A percentile compares a stretch with the other conserved stretches of the same genome.
Evolutionary conservation across 208 protist species (phyloP).

Genomic region (Acanthamoeba sp.): DNA sequence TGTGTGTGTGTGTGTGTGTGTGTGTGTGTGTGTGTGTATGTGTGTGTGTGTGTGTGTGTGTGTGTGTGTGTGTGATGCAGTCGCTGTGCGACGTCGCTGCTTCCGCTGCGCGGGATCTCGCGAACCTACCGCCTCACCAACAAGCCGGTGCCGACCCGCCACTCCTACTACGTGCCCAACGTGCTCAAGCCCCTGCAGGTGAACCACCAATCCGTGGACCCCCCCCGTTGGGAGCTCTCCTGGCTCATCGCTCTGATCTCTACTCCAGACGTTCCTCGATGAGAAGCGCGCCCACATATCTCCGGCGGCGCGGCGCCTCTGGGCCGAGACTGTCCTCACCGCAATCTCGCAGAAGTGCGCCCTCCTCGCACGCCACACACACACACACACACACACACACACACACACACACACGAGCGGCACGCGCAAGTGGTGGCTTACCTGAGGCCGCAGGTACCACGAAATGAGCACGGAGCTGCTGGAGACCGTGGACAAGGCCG

Average conservation of each 20-base stretch:
- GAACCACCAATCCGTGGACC: no score
- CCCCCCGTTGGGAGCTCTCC: background rate
- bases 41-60: background rate
- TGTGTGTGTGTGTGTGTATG: no score
- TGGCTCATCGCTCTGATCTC: no score
- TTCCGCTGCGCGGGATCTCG: slow-evolving; percentile 48
- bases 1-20: no score
- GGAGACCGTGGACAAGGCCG: slow-evolving; percentile 20
- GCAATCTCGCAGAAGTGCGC: slow-evolving; percentile 36
- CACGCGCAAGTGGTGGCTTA: no score
- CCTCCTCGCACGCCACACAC: background rate
- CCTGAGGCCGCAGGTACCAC: background rate
- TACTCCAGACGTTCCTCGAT: slow-evolving; percentile 67
- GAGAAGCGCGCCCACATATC: background rate
- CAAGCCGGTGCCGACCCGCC: slow-evolving; percentile 61
- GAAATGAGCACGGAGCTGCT: slow-evolving; percentile 56
- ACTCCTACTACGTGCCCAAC: slow-evolving; percentile 73
- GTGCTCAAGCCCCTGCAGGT: slow-evolving; percentile 60
- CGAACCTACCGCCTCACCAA: slow-evolving; percentile 66
- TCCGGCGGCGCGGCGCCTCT: background rate
- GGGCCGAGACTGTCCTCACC: slow-evolving; percentile 17
- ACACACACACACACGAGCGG: background rate
- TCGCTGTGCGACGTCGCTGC: slow-evolving; percentile 16
- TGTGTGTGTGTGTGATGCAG: background rate
- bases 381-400: background rate